A percentile compares a stretch with the other conserved stretches of the same genome.
Evolutionary conservation across 345 rosid genomes (phyloP).

Genomic region (Corchorus olitorius): DNA sequence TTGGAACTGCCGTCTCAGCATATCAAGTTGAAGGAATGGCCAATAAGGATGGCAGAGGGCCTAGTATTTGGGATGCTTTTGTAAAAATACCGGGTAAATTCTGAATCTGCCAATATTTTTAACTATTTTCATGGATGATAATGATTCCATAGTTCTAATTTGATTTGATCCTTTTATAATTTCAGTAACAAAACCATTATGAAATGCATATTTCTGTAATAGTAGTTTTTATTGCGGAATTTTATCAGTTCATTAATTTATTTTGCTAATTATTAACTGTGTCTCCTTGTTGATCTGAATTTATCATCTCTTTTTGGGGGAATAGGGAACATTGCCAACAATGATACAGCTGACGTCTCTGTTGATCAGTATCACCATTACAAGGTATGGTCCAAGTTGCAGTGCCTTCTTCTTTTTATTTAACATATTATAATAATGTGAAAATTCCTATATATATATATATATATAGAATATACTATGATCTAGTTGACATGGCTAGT

Average conservation of each 20-base stretch:
- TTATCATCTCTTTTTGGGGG: not conserved
- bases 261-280: not conserved
- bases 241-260: too few relatives aligned
- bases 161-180: not conserved
- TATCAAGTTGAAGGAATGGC: constrained; percentile 51
- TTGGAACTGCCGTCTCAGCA: constrained; percentile 16
- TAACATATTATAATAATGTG: not conserved
- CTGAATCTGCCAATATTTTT: too few relatives aligned
- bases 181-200: not conserved
- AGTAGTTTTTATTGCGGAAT: too few relatives aligned
- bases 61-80: constrained; percentile 68
- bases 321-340: constrained; percentile 44
- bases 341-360: constrained; percentile 49
- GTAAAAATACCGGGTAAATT: constrained; percentile 45
- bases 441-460: too few relatives aligned
- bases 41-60: constrained; percentile 59
- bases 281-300: not conserved
- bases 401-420: not conserved
- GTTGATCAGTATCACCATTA: constrained; percentile 64
- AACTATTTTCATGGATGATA: not conserved
- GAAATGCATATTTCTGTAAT: too few relatives aligned
- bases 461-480: too few relatives aligned
- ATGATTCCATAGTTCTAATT: too few relatives aligned
- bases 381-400: constrained; percentile 28
- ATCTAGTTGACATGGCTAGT: too few relatives aligned